Evolutionary conservation across 805 yeast species (phyloP).

Genomic region (Candida fluviatilis): DNA sequence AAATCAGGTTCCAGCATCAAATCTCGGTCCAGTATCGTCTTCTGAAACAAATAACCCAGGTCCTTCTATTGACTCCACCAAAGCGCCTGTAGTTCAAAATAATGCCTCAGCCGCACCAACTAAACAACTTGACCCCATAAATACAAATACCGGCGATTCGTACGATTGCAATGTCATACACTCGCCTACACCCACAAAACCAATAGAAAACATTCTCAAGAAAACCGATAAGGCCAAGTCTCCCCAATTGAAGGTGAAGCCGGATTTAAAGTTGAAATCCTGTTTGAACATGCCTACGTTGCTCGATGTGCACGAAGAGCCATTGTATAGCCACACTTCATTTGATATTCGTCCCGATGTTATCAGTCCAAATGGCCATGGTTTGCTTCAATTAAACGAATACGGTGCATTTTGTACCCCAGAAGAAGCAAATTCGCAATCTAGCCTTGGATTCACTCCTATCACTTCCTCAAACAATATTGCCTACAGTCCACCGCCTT

Average conservation of each 20-base stretch:
- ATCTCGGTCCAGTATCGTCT: too few relatives aligned
- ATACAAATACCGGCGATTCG: neutral
- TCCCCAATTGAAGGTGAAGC: constrained; percentile 13
- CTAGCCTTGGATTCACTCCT: constrained; percentile 5
- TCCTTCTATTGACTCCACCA: too few relatives aligned
- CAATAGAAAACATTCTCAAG: constrained; percentile 2
- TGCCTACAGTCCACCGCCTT: neutral
- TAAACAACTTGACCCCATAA: neutral
- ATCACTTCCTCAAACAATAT: neutral
- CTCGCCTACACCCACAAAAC: constrained; percentile 11
- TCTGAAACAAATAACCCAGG: too few relatives aligned
- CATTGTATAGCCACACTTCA: neutral
- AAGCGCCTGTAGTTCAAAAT: too few relatives aligned
- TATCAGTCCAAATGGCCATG: constrained; percentile 18
- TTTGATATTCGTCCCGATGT: constrained; percentile 10
- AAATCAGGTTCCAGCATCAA: too few relatives aligned
- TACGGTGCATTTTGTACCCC: constrained; percentile 2
- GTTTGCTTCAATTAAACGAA: constrained; percentile 8
- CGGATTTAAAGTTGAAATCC: constrained; percentile 16
- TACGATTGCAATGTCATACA: constrained; percentile 4
- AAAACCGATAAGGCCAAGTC: constrained; percentile 5
- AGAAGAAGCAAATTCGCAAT: constrained; percentile 5
- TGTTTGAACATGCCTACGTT: constrained; percentile 10
- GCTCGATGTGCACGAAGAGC: neutral
- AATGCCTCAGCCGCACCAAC: too few relatives aligned